Percentiles rank a stretch among this genome's conserved stretches.
Evolutionary conservation across 164 flowering plant species (phyloP).

Genomic region (Vitis amurensis): DNA sequence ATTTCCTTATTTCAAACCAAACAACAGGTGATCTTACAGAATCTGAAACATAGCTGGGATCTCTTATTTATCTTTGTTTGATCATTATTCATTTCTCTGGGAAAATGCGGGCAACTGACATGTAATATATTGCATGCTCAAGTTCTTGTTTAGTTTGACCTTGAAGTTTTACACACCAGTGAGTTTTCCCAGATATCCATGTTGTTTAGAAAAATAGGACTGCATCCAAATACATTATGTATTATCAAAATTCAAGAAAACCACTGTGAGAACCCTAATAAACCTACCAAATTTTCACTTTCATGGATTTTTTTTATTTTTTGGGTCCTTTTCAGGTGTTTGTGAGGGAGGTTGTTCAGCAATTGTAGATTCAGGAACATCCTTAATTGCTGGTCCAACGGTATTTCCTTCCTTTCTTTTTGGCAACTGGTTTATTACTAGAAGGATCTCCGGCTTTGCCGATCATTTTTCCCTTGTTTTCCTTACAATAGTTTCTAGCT

Average conservation of each 20-base stretch:
- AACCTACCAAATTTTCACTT: neutral
- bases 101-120: too few species aligned
- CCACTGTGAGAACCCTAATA: neutral
- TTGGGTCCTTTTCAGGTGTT: conserved; percentile 31
- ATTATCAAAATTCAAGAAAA: too few species aligned
- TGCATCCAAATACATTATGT: too few species aligned
- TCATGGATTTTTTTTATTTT: neutral
- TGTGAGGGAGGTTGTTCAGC: conserved; percentile 64
- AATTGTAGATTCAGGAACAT: conserved; percentile 71
- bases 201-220: too few species aligned
- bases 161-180: neutral
- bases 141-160: too few species aligned
- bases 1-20: conserved; percentile 53
- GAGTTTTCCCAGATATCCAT: neutral
- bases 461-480: conserved; percentile 3
- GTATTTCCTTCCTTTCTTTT: conserved; percentile 24
- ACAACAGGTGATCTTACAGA: conserved; percentile 61
- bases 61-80: neutral
- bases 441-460: neutral
- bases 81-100: neutral
- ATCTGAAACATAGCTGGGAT: neutral
- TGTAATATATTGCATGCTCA: too few species aligned
- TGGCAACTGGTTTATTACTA: neutral
- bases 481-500: neutral
- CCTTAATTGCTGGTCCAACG: conserved; percentile 65